Base-by-base conservation (phyloP, 2,329 filamentous ascomycete genomes). In the Alternaria gansuensis region DNA sequence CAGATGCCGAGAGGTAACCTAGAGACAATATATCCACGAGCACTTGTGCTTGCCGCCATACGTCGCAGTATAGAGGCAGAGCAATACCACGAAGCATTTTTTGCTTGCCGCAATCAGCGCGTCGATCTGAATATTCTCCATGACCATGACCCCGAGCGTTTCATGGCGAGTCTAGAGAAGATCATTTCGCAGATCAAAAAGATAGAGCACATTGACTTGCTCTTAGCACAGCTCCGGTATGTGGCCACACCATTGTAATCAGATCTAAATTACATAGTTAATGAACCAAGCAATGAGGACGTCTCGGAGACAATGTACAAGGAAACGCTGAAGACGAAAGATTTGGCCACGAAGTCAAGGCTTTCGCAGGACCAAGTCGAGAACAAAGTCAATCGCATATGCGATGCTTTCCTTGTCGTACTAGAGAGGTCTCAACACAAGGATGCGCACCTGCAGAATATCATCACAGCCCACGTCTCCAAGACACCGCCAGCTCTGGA, bases 81-180 rank as follows among this genome's bases (percentile, higher is more conserved):
- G 75, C 87, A 95, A 69, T 99, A 97, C 72, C 87, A 85, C 48
- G 87, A 86, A 51, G 95, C 95, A 0, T 99, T 97, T 74, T 82
- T 90, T 23, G 89, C 92, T 62, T 98, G 95, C 75, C 88, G 95
- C 50, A 94, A 89, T 23, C 96, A 99, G 75, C 87, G 96, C 67
- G 95, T 99, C 0, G 95, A 99, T 72, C 93, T 98, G 90, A 99
- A 99, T 72, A 94, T 99, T 61, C 82, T 99, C 2, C 94, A 96
- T 72, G 95, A 99, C 72, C 92, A 98, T 78, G 88, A 88, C n/a
- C 92, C 94, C 0, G 84, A 88, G 36, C 91, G 96, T 66, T 97
- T 99, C 74, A 84, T 97, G 75, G 81, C 84, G 4, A 91, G 88
- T 64, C 85, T 97, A 10, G 82, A 84, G 0, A 77, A 91, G 0